Percentiles rank a stretch among this genome's conserved stretches.
phyloP scores from a whole-genome alignment of 352 stramenopile species.

The Phytophthora rubi region DNA sequence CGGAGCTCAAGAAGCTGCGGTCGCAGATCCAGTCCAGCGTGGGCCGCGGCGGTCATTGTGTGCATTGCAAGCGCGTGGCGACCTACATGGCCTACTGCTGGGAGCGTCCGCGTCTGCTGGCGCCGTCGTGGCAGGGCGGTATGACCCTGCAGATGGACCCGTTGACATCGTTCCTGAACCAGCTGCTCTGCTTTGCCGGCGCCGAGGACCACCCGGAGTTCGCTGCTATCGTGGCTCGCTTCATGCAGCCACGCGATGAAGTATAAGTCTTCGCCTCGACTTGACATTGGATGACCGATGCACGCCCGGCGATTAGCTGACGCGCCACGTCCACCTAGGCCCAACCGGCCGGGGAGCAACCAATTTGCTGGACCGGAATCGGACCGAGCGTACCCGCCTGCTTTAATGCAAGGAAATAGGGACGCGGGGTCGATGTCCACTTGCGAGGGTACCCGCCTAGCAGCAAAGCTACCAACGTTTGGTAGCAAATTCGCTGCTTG shows the following conservation, averaged over 20 bases:
- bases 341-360: conserved; percentile 6
- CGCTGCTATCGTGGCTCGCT: conserved; percentile 31
- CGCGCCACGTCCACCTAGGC: conserved; percentile 26
- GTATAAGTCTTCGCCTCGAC: conserved; percentile 20
- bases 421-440: conserved; percentile 26
- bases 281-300: conserved; percentile 22
- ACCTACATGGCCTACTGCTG: conserved; percentile 46
- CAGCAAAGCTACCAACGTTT: conserved; percentile 1
- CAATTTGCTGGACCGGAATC: conserved; percentile 1
- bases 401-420: conserved; percentile 31
- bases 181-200: conserved; percentile 35
- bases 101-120: conserved; percentile 41
- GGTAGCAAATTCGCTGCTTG: neutral
- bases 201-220: conserved; percentile 37
- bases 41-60: conserved; percentile 32
- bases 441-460: conserved; percentile 41
- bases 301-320: conserved; percentile 29
- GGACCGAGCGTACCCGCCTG: conserved; percentile 33
- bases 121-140: conserved; percentile 41
- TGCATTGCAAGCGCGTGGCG: conserved; percentile 39
- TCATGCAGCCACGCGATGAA: conserved; percentile 38
- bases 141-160: conserved; percentile 42
- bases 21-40: conserved; percentile 35
- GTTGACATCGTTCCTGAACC: conserved; percentile 41
- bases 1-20: conserved; percentile 40